Conservation (phyloP, 768 basidiomycete genomes). For the Kwoniella sp. region DNA sequence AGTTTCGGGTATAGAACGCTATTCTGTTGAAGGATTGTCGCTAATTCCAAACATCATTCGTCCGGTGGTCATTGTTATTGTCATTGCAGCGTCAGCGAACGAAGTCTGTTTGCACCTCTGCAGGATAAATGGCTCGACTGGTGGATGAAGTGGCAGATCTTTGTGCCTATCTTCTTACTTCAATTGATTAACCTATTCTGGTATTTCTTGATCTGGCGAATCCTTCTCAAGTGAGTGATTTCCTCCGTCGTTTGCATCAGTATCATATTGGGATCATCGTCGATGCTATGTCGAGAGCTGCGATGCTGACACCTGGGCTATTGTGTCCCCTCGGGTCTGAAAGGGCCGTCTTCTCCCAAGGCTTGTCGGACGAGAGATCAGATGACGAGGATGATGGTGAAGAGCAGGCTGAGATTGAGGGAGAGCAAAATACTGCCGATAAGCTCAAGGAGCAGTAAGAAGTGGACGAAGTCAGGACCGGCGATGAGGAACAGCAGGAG, state of each 20-base stretch:
- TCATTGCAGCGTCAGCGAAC: conserved; percentile 18
- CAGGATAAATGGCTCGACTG: conserved; percentile 68
- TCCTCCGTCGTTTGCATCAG: not conserved
- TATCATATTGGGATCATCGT: too few species aligned
- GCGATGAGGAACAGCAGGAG: too few species aligned
- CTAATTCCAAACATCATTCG: too few species aligned
- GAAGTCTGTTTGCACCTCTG: conserved; percentile 54
- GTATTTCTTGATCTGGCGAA: conserved; percentile 81
- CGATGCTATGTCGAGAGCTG: too few species aligned
- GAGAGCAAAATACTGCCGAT: conserved; percentile 31
- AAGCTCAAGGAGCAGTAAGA: conserved; percentile 31
- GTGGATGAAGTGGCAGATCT: conserved; percentile 77
- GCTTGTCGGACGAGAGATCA: conserved; percentile 68
- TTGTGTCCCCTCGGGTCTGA: not conserved
- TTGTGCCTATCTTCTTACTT: conserved; percentile 70
- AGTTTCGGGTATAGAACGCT: not conserved
- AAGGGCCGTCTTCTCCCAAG: conserved; percentile 61
- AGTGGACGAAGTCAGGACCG: too few species aligned
- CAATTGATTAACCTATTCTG: conserved; percentile 89
- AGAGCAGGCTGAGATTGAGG: conserved; percentile 21
- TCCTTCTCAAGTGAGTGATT: conserved; percentile 67
- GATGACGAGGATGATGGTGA: conserved; percentile 62
- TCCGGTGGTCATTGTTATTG: too few species aligned
- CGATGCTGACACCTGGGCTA: too few species aligned
- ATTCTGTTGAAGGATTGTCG: too few species aligned